Evolutionary conservation across 257 asterid species (phyloP).

Genomic region (Scutellaria minor): DNA sequence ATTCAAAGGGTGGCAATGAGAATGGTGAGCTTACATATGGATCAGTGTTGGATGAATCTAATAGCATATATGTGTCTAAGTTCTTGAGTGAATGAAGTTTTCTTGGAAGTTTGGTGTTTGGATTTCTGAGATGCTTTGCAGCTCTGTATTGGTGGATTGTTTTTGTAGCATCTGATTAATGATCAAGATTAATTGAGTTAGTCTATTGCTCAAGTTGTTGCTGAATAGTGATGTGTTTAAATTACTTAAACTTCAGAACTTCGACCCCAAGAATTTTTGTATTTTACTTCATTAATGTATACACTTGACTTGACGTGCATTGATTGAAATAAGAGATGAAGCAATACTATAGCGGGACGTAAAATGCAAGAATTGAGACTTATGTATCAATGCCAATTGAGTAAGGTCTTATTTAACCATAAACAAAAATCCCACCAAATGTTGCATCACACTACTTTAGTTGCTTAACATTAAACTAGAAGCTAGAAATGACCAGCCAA

Average conservation of each 20-base stretch:
- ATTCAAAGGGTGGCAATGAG: slow-evolving; percentile 76
- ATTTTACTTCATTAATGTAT: too few relatives aligned
- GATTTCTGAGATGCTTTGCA: slow-evolving; percentile 34
- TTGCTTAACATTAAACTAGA: not conserved
- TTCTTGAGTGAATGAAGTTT: slow-evolving; percentile 34
- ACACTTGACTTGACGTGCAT: too few relatives aligned
- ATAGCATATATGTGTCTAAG: slow-evolving; percentile 38
- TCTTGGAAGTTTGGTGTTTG: slow-evolving; percentile 32
- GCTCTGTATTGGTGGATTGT: slow-evolving; percentile 26
- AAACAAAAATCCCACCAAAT: not conserved
- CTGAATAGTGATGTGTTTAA: not conserved
- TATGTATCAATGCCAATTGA: not conserved
- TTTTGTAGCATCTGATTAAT: slow-evolving; percentile 52
- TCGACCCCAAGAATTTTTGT: not conserved
- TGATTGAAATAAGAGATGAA: too few relatives aligned
- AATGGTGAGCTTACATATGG: slow-evolving; percentile 74
- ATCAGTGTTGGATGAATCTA: slow-evolving; percentile 56
- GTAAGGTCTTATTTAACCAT: not conserved
- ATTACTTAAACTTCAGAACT: not conserved
- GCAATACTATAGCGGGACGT: too few relatives aligned
- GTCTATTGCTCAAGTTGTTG: not conserved
- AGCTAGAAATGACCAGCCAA: not conserved
- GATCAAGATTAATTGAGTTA: not conserved
- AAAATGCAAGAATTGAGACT: not conserved
- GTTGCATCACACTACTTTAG: not conserved